Conservation (phyloP, 345 rosid genomes). For the Acer yangbiense region DNA sequence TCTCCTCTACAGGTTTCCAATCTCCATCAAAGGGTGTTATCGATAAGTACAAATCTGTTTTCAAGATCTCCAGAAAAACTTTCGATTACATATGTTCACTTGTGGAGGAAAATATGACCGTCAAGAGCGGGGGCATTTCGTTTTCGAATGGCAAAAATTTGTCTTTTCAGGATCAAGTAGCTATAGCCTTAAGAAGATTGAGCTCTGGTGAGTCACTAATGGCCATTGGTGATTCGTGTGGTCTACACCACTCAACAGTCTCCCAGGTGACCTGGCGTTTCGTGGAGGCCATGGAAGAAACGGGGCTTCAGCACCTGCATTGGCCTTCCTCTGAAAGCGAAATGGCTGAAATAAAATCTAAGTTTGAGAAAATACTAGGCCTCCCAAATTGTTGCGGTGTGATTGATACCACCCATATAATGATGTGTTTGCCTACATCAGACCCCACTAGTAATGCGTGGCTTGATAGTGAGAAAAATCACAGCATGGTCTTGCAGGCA, state of each 20-base stretch:
- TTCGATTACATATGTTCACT: conserved; percentile 61
- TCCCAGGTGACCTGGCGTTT: conserved; percentile 74
- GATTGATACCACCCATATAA: conserved; percentile 56
- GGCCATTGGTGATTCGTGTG: conserved; percentile 51
- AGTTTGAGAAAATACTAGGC: conserved; percentile 53
- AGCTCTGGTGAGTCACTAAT: conserved; percentile 58
- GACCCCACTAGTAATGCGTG: conserved; percentile 50
- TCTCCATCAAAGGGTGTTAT: conserved; percentile 40
- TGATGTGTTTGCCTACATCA: conserved; percentile 51
- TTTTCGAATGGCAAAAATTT: conserved; percentile 48
- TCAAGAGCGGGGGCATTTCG: conserved; percentile 41
- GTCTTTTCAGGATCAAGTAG: conserved; percentile 56
- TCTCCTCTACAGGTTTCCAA: conserved; percentile 42
- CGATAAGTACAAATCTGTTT: conserved; percentile 42
- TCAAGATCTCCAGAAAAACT: conserved; percentile 52
- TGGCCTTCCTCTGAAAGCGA: conserved; percentile 56
- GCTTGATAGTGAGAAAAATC: conserved; percentile 58
- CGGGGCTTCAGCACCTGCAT: conserved; percentile 50
- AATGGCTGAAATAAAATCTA: conserved; percentile 45
- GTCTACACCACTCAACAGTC: conserved; percentile 61
- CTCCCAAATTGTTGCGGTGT: conserved; percentile 70
- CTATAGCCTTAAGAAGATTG: conserved; percentile 61
- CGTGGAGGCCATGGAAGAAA: conserved; percentile 66
- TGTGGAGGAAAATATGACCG: conserved; percentile 48
- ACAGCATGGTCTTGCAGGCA: conserved; percentile 67